Evolutionary conservation across 352 stramenopile species (phyloP).

Genomic region (Pythium insidiosum): DNA sequence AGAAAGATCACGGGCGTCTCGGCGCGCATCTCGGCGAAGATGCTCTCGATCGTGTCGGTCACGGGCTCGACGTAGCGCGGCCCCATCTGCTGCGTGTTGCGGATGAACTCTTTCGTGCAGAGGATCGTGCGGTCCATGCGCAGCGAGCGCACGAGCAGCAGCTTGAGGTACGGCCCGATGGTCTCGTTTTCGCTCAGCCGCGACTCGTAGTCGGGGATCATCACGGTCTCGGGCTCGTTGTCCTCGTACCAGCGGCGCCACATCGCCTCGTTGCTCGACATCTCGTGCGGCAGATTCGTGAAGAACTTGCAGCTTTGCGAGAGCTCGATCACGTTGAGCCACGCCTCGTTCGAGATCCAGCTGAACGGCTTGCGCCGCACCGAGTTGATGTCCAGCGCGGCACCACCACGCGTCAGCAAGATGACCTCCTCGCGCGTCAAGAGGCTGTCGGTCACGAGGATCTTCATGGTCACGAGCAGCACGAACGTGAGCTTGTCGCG

Average conservation of each 20-base stretch:
- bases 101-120: slow-evolving; percentile 97
- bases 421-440: slow-evolving; percentile 94
- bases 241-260: slow-evolving; percentile 98
- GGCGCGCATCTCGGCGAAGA: slow-evolving; percentile 95
- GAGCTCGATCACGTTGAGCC: slow-evolving; percentile 97
- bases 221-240: slow-evolving; percentile 94
- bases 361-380: slow-evolving; percentile 94
- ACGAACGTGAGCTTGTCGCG: slow-evolving; percentile 98
- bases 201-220: slow-evolving; percentile 95
- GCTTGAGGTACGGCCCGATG: slow-evolving; percentile 95
- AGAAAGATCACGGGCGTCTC: slow-evolving; percentile 98
- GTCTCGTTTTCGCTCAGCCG: slow-evolving; percentile 89
- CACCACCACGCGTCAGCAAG: slow-evolving; percentile 93
- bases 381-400: slow-evolving; percentile 95
- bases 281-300: slow-evolving; percentile 93
- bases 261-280: slow-evolving; percentile 94
- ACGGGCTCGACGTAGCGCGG: slow-evolving; percentile 95
- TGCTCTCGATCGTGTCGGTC: slow-evolving; percentile 98
- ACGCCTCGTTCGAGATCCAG: slow-evolving; percentile 97
- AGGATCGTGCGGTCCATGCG: slow-evolving; percentile 97
- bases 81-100: slow-evolving; percentile 95
- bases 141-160: slow-evolving; percentile 95
- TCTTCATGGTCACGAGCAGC: slow-evolving; percentile 96
- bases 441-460: slow-evolving; percentile 92
- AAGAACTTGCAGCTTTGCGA: slow-evolving; percentile 96